Percentiles rank a stretch among this genome's conserved stretches.
These are phyloP conservation scores for Acacia acuminata DNA, from an alignment of 306 rosid genomes.

Conservation along the genomic window DNA sequence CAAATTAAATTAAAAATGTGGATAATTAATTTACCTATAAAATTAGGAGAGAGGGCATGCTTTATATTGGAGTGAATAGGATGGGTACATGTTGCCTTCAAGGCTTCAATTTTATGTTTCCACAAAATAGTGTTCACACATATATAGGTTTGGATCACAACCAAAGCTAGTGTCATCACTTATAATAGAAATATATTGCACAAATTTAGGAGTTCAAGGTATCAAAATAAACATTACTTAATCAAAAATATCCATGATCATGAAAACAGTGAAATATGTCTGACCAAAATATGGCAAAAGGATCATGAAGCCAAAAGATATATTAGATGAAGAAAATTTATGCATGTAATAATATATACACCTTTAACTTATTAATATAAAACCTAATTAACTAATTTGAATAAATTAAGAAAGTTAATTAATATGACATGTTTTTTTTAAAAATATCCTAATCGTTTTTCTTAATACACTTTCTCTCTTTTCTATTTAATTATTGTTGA, in stretches of 20 bases:
- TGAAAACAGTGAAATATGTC: not conserved
- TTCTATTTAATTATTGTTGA: too few species aligned
- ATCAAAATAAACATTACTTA: not conserved
- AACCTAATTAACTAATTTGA: too few species aligned
- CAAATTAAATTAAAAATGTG: not conserved
- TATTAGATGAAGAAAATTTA: not conserved
- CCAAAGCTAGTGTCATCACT: too few species aligned
- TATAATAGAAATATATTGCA: not conserved
- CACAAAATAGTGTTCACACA: not conserved
- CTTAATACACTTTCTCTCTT: too few species aligned
- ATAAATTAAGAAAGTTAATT: too few species aligned
- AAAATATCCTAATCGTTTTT: too few species aligned
- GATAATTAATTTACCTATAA: not conserved
- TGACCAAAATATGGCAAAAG: not conserved
- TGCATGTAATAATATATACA: not conserved
- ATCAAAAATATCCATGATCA: not conserved
- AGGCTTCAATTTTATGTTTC: not conserved
- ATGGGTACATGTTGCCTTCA: not conserved
- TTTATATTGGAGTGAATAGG: not conserved
- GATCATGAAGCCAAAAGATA: not conserved
- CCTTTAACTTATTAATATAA: too few species aligned
- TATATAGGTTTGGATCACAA: not conserved
- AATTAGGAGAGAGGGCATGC: not conserved
- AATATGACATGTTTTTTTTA: too few species aligned
- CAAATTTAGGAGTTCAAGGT: not conserved